Base-by-base conservation (phyloP, 1,139 yeast species). In the Blastobotrys persicus region DNA sequence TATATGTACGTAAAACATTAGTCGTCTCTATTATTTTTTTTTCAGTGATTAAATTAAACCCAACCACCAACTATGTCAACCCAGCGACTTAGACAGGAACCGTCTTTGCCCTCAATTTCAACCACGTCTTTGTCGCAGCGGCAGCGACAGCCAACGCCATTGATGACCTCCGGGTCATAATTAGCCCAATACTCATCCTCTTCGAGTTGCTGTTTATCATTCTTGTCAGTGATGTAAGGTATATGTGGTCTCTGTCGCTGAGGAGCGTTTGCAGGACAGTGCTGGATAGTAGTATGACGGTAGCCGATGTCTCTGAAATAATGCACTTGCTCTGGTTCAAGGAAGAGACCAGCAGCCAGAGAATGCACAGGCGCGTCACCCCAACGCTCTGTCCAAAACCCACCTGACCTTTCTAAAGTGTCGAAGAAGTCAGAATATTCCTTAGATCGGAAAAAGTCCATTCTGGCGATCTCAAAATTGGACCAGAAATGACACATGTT, bases 401-500 rank as follows among this genome's bases (percentile, higher is more conserved):
- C 89, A 11, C 95, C 95, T 0, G 82, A 70, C 4, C 74, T 59
- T 55, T 88, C 95, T 41, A 88, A 69, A 60, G 74, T 68, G 43
- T 83, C 72, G 55, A 84, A 79, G 82, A 87, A 88, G 17, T 72
- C 71, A 39, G 71, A 68, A 63, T 87, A 87, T 0, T 88, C 80
- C 54, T 83, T 81, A 13, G 77, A 68, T 42, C 95, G 70, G 69
- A 75, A 86, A 59, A 87, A 88, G 58, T 87, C 89, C 85, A 87
- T 80, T 60, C 87, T 85, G 18, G 83, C 94, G 51, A 87, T 55
- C 63, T 87, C 95, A 60, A 87, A 87, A 66, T 87, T 87, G 40
- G 89, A 80, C 95, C 95, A 87, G 66, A 85, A 87, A 66, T 87
- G 95, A 61, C 95, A 87, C 0, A 91, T 82, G n/a, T 92, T 85